These are phyloP conservation scores for Hordeum marinum DNA, from an alignment of 176 grass and related monocot genomes.

Conservation along the genomic window DNA sequence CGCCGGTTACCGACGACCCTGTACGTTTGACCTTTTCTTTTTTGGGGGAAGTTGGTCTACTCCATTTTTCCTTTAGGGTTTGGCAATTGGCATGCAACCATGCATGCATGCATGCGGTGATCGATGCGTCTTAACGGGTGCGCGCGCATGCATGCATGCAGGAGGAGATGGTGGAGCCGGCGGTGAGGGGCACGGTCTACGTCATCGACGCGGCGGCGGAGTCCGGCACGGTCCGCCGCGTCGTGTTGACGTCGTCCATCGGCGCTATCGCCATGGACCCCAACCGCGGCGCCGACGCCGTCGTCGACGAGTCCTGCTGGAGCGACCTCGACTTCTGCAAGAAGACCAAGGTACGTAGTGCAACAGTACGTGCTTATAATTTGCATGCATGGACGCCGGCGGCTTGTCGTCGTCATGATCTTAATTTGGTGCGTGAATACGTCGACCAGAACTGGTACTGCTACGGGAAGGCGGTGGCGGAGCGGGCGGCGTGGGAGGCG, in stretches of 20 bases:
- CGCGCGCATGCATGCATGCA: neutral
- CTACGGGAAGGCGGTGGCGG: conserved; percentile 82
- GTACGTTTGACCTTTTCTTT: conserved; percentile 14
- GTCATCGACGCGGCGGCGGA: conserved; percentile 76
- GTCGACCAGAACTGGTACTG: conserved; percentile 84
- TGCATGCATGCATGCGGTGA: neutral
- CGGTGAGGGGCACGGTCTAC: conserved; percentile 72
- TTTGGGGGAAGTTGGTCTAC: too few relatives aligned
- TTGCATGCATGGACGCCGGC: too few relatives aligned
- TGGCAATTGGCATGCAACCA: too few relatives aligned
- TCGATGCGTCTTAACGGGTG: neutral
- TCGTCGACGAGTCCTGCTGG: conserved; percentile 90
- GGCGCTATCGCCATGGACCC: conserved; percentile 93
- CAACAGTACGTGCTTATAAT: too few relatives aligned
- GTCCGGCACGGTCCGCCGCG: conserved; percentile 67
- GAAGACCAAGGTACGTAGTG: conserved; percentile 63
- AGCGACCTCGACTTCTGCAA: conserved; percentile 97
- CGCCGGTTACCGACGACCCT: conserved; percentile 89
- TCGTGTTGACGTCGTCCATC: conserved; percentile 97
- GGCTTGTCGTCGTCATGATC: too few relatives aligned
- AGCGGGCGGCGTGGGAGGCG: conserved; percentile 56
- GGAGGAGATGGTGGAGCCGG: conserved; percentile 99
- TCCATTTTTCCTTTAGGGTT: too few relatives aligned
- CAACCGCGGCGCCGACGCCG: conserved; percentile 61
- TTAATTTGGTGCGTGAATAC: too few relatives aligned